Evolutionary conservation across 2,329 filamentous ascomycete species (phyloP).

Genomic region (Ceratocystis variospora): DNA sequence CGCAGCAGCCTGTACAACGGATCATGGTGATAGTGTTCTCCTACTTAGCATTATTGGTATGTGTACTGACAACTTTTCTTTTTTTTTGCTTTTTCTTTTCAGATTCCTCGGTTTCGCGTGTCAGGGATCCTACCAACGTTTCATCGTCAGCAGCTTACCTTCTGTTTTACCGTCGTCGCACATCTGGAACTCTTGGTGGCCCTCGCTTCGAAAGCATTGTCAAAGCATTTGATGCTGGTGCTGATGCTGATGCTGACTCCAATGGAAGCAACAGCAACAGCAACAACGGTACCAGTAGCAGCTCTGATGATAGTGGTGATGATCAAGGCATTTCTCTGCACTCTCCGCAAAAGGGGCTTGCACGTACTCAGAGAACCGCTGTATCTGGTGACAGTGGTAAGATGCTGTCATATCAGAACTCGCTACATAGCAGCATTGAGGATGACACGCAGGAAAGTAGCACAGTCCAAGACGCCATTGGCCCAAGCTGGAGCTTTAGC

Average conservation of each 20-base stretch:
- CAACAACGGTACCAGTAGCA: conserved; percentile 34
- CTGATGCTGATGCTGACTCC: conserved; percentile 31
- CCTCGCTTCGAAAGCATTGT: conserved; percentile 58
- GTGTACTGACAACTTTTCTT: neutral
- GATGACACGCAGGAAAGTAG: conserved; percentile 32
- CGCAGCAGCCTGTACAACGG: neutral
- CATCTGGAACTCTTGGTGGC: conserved; percentile 56
- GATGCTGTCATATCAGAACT: conserved; percentile 26
- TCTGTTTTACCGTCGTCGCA: conserved; percentile 86
- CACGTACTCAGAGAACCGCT: neutral
- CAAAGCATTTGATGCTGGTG: conserved; percentile 43
- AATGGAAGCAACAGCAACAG: conserved; percentile 54
- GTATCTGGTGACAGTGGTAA: conserved; percentile 22
- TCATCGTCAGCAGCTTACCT: conserved; percentile 75
- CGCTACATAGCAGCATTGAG: conserved; percentile 34
- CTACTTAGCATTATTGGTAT: neutral
- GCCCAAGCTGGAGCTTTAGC: conserved; percentile 36
- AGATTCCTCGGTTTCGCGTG: conserved; percentile 62
- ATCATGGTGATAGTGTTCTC: no score
- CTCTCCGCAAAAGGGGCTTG: conserved; percentile 25
- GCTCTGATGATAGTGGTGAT: conserved; percentile 41
- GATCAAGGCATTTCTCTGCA: conserved; percentile 48
- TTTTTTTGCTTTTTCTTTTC: neutral
- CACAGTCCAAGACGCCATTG: conserved; percentile 25
- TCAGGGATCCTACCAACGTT: conserved; percentile 45